Evolutionary conservation across 2,329 filamentous ascomycete species (phyloP), one percentile per base, ranked within the genome.

Genomic region (Alternaria arbusti): DNA sequence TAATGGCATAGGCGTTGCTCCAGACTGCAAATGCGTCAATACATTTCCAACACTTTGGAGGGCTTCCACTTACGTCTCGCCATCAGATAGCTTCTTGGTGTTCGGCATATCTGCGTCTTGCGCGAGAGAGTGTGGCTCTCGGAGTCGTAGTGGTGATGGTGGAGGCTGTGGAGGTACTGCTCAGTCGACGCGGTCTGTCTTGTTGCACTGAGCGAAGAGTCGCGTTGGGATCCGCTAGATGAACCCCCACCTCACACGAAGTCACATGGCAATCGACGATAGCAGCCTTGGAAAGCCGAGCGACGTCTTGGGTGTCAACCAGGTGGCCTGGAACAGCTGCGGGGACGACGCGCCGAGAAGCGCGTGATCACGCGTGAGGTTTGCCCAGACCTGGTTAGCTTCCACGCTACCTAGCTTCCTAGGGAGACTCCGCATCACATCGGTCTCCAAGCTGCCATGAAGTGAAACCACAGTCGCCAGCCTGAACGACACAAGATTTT

Each of bases 21-120:
- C n/a, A 40, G 36, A 6, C 36, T 40, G 0, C 36, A 17, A 6
- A 40, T 40, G 5, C 36, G 15, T 40, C 15, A 40, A 11, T 0
- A 40, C 36, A 17, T 40, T 40, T 40, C 8, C 36, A 40, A 40
- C 36, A 40, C 36, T 40, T n/a, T 15, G 36, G 3, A 40, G 15
- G 0, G 15, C 0, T 17, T 40, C 15, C n/a, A 17, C 36, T 40
- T 40, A 40, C 36, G 36, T 40, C 15, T 3, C n/a, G n/a, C 15
- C 36, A 40, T 40, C 1, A 1, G 36, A 1, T 0, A 17, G 0
- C 0, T n/a, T n/a, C 36, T 40, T 40, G n/a, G 36, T 1, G 36
- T 40, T 40, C 36, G 36, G 36, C 36, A 40, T 40, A 3, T 40
- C 36, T 17, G n/a, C 8, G 36, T 40, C 36, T 40, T 17, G 36